phyloP scores from a whole-genome alignment of 2,329 filamentous ascomycete species.

The Ophiostoma populinum region DNA sequence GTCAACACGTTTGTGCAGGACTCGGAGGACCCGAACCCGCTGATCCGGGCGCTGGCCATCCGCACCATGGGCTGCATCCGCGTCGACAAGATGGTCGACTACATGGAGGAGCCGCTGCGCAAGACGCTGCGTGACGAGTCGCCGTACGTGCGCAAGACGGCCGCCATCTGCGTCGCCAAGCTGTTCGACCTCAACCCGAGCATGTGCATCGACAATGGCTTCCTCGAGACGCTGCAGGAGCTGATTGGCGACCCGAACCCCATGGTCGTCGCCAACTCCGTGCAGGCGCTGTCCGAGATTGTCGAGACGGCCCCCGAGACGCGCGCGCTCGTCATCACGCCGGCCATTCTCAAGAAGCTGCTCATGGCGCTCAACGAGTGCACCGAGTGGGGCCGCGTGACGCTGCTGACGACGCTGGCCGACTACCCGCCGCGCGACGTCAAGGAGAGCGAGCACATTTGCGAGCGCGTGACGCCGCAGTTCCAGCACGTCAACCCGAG shows the following conservation, averaged over 20 bases:
- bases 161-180: conserved; percentile 94
- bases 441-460: conserved; percentile 96
- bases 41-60: conserved; percentile 87
- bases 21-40: conserved; percentile 92
- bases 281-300: conserved; percentile 86
- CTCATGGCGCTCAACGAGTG: conserved; percentile 94
- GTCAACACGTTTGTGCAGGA: conserved; percentile 99
- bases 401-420: conserved; percentile 75
- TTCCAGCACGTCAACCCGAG: conserved; percentile 98
- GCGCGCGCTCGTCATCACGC: conserved; percentile 65
- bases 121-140: conserved; percentile 96
- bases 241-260: conserved; percentile 94
- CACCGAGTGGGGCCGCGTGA: conserved; percentile 95
- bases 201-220: conserved; percentile 93
- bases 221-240: conserved; percentile 84
- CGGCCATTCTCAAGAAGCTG: conserved; percentile 79
- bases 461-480: conserved; percentile 85
- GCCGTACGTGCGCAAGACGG: conserved; percentile 95
- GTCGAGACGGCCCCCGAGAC: conserved; percentile 81
- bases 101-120: conserved; percentile 94
- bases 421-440: conserved; percentile 75
- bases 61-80: conserved; percentile 97
- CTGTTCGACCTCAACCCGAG: conserved; percentile 85
- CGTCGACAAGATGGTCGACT: conserved; percentile 98
- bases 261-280: conserved; percentile 97